Evolutionary conservation across 495 filamentous ascomycete genomes (phyloP).

Genomic region (Lasiosphaeria miniovina): DNA sequence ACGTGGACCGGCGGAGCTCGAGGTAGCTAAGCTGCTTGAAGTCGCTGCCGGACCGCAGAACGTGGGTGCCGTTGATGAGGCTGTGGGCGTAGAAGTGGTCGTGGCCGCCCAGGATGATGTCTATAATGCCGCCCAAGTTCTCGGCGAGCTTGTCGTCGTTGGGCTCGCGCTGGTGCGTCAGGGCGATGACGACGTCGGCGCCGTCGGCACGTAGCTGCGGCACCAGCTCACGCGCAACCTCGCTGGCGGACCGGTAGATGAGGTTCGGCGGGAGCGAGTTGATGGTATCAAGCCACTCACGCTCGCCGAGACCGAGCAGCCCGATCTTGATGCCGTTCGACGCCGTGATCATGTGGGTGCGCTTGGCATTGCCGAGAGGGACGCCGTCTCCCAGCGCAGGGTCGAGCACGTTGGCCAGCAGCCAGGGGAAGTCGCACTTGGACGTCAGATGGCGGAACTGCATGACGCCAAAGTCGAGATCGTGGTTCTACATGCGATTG

Average conservation of each 20-base stretch:
- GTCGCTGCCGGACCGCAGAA: slow-evolving; percentile 79
- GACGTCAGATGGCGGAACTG: slow-evolving; percentile 70
- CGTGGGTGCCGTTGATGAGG: slow-evolving; percentile 71
- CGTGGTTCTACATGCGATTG: slow-evolving; percentile 64
- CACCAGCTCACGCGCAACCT: slow-evolving; percentile 66
- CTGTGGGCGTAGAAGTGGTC: slow-evolving; percentile 84
- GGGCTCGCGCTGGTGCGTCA: slow-evolving; percentile 84
- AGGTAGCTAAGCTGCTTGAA: slow-evolving; percentile 90
- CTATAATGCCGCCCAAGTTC: slow-evolving; percentile 64
- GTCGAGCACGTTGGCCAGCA: slow-evolving; percentile 80
- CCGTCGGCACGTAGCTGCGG: slow-evolving; percentile 69
- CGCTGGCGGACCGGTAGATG: slow-evolving; percentile 71
- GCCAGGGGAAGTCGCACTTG: slow-evolving; percentile 84
- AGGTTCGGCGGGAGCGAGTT: slow-evolving; percentile 77
- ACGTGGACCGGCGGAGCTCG: slow-evolving; percentile 58
- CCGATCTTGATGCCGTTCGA: slow-evolving; percentile 85
- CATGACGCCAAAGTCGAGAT: slow-evolving; percentile 86
- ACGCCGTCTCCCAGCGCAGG: slow-evolving; percentile 67
- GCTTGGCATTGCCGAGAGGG: slow-evolving; percentile 66
- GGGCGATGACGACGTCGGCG: slow-evolving; percentile 73
- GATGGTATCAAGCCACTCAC: slow-evolving; percentile 78
- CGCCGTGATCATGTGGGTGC: slow-evolving; percentile 67
- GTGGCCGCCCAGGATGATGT: slow-evolving; percentile 84
- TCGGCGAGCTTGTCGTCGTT: slow-evolving; percentile 80
- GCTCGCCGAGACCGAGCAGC: slow-evolving; percentile 78